Percentiles rank a stretch among this genome's conserved stretches.
Evolutionary conservation across 2,329 filamentous ascomycete species (phyloP).

Genomic region (Diaporthe capsici): DNA sequence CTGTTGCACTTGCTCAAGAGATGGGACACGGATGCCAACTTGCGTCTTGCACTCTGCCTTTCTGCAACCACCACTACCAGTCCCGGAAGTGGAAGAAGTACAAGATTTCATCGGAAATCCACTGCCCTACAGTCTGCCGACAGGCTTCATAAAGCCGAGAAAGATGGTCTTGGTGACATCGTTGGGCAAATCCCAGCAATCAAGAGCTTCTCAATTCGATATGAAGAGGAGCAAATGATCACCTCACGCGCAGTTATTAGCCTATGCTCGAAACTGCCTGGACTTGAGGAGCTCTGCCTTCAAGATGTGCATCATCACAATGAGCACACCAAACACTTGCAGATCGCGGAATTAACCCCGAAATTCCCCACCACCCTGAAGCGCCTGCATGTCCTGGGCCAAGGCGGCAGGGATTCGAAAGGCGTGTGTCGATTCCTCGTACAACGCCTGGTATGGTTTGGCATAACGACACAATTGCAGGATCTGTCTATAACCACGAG

Average conservation of each 20-base stretch:
- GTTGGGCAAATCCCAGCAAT: background rate
- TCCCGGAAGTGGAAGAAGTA: background rate
- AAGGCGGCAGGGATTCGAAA: background rate
- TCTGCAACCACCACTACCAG: background rate
- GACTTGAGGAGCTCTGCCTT: slow-evolving; percentile 1
- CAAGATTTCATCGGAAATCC: background rate
- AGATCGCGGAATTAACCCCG: background rate
- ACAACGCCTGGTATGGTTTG: background rate
- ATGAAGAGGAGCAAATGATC: background rate
- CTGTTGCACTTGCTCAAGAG: background rate
- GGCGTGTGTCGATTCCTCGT: background rate
- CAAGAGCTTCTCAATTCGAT: background rate
- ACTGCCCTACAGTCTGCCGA: background rate
- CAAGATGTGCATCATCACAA: background rate
- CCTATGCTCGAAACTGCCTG: background rate
- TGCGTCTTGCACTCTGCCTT: background rate
- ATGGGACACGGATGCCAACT: background rate
- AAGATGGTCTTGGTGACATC: background rate
- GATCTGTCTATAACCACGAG: slow-evolving; percentile 8
- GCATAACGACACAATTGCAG: background rate
- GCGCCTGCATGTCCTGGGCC: background rate
- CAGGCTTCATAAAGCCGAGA: background rate
- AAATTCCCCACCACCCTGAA: background rate
- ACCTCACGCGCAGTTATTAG: background rate
- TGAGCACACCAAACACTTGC: background rate